Evolutionary conservation across 2,329 filamentous ascomycete genomes (phyloP).

Genomic region (Drechslerella coelobrocha): DNA sequence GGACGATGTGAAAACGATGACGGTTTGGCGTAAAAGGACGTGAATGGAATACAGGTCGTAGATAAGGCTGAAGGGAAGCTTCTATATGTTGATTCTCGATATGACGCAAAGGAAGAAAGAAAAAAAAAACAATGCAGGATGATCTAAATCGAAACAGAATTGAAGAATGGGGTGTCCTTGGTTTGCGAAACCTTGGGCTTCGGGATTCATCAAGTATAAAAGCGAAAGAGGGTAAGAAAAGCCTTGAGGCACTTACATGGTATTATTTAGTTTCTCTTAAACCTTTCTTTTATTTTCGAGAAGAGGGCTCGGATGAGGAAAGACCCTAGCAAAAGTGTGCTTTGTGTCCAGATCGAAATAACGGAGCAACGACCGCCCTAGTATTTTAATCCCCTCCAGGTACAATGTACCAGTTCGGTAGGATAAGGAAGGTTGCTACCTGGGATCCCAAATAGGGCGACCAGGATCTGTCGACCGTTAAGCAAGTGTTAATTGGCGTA

Average conservation of each 20-base stretch:
- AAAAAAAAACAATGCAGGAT: slow-evolving; percentile 47
- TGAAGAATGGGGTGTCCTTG: slow-evolving; percentile 46
- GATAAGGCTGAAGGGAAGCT: slow-evolving; percentile 35
- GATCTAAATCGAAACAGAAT: slow-evolving; percentile 46
- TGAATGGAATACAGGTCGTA: slow-evolving; percentile 24
- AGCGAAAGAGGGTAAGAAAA: slow-evolving; percentile 51
- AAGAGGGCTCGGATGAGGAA: slow-evolving; percentile 50
- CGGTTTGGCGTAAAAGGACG: slow-evolving; percentile 12
- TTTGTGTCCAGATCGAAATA: slow-evolving; percentile 50
- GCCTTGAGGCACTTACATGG: slow-evolving; percentile 48
- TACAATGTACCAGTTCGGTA: slow-evolving; percentile 40
- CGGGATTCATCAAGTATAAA: slow-evolving; percentile 49
- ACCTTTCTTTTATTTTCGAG: slow-evolving; percentile 31
- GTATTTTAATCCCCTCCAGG: slow-evolving; percentile 47
- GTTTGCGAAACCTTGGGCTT: slow-evolving; percentile 41
- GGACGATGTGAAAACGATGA: slow-evolving; percentile 28
- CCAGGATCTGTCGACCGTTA: slow-evolving; percentile 43
- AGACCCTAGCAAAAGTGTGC: slow-evolving; percentile 43
- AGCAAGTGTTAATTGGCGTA: slow-evolving; percentile 50
- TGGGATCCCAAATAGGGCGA: slow-evolving; percentile 49
- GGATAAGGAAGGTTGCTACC: slow-evolving; percentile 51
- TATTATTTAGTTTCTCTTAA: slow-evolving; percentile 39
- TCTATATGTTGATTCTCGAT: slow-evolving; percentile 47
- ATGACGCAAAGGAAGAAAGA: slow-evolving; percentile 44
- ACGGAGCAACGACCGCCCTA: slow-evolving; percentile 49